phyloP scores from a whole-genome alignment of 129 eudicot genomes.

The Oenanthe sinensis region DNA sequence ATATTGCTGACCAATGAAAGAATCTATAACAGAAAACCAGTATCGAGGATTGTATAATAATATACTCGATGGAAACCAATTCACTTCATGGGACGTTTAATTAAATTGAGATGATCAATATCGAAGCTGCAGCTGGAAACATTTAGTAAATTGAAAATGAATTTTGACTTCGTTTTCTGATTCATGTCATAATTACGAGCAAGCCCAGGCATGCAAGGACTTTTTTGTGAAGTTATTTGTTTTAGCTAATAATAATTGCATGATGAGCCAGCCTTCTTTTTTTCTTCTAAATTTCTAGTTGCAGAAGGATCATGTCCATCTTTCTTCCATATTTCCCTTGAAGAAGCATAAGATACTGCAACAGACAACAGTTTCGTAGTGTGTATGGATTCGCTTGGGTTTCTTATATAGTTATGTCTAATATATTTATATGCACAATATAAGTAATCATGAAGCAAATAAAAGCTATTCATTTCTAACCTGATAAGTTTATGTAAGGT shows the following conservation, averaged over 20 bases:
- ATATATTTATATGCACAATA: not conserved
- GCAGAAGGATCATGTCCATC: not conserved
- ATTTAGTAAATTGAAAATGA: not conserved
- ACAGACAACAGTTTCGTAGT: not conserved
- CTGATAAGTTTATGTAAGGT: constrained; percentile 43
- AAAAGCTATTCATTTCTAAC: constrained; percentile 12
- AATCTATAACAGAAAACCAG: not conserved
- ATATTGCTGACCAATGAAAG: no score
- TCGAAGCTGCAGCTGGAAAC: not conserved
- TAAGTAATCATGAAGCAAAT: not conserved
- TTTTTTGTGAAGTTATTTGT: not conserved
- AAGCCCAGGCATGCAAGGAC: not conserved
- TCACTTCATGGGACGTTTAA: no score
- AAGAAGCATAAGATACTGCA: not conserved
- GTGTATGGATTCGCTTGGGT: not conserved
- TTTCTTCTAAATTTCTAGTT: not conserved
- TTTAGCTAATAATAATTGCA: not conserved
- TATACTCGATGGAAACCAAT: not conserved
- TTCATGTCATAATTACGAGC: not conserved
- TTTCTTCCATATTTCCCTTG: not conserved
- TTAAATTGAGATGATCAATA: not conserved
- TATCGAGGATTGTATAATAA: not conserved
- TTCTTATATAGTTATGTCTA: not conserved
- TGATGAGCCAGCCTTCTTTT: not conserved
- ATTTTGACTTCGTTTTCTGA: not conserved